Conservation (phyloP, 108 stramenopile species). For the Cafeteria roenbergensis region DNA sequence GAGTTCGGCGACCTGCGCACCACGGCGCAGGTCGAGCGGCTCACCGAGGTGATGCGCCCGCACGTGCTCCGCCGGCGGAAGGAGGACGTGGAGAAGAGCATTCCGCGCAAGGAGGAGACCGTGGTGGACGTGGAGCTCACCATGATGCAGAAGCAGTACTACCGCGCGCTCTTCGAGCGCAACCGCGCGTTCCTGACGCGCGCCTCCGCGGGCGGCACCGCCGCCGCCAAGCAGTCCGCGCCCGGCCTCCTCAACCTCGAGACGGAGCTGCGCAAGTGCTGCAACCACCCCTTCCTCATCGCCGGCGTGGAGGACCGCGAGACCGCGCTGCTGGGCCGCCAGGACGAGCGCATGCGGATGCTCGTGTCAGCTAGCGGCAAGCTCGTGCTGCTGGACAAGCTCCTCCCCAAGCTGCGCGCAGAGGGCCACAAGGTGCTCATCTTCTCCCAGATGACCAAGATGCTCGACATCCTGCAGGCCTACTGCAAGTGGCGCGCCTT, state of each 20-base stretch:
- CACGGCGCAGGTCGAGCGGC: constrained; percentile 69
- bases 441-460: constrained; percentile 84
- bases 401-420: constrained; percentile 75
- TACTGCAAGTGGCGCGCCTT: constrained; percentile 74
- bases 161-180: constrained; percentile 90
- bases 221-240: not conserved
- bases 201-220: not conserved
- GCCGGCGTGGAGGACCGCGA: constrained; percentile 83
- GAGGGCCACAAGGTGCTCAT: constrained; percentile 94
- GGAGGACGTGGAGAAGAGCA: constrained; percentile 96
- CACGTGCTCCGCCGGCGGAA: constrained; percentile 85
- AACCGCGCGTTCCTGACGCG: constrained; percentile 78
- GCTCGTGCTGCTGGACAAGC: constrained; percentile 96
- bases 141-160: constrained; percentile 91
- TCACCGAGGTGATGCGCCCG: constrained; percentile 79
- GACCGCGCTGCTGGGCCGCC: constrained; percentile 59
- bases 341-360: constrained; percentile 12
- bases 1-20: constrained; percentile 77
- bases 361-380: constrained; percentile 53
- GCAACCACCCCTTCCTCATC: constrained; percentile 95
- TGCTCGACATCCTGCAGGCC: constrained; percentile 86
- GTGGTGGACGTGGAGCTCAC: constrained; percentile 97
- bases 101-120: constrained; percentile 94
- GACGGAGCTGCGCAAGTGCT: constrained; percentile 96
- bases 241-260: constrained; percentile 96